Evolutionary conservation across 345 rosid genomes (phyloP).

Genomic region (Odontarrhena argentea): DNA sequence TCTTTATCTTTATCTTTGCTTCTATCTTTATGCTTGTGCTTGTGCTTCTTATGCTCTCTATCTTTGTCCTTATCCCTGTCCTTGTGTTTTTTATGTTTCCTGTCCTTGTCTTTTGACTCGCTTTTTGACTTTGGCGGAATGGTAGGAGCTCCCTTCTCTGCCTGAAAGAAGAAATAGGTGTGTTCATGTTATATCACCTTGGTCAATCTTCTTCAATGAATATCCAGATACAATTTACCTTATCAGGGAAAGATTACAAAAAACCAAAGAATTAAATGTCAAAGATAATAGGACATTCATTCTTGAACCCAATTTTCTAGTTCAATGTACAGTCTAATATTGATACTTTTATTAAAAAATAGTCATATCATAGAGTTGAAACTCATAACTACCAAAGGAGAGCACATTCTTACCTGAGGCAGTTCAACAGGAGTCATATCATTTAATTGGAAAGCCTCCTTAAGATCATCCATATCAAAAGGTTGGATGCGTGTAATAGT

Average conservation of each 20-base stretch:
- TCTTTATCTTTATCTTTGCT: conserved; percentile 84
- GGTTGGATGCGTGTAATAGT: conserved; percentile 56
- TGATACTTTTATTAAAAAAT: not conserved
- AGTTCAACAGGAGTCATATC: conserved; percentile 67
- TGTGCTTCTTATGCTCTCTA: conserved; percentile 90
- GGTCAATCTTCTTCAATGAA: not conserved
- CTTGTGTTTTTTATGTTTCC: conserved; percentile 89
- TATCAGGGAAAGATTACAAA: conserved; percentile 6
- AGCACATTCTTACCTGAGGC: conserved; percentile 56
- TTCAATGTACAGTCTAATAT: conserved; percentile 8
- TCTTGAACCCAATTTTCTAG: not conserved
- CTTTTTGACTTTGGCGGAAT: conserved; percentile 67
- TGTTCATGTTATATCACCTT: conserved; percentile 14
- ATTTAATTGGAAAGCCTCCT: conserved; percentile 73
- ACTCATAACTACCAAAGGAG: conserved; percentile 1
- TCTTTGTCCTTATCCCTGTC: conserved; percentile 88
- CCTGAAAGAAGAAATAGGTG: conserved; percentile 42
- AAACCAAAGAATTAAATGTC: conserved; percentile 6
- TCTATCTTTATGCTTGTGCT: conserved; percentile 81
- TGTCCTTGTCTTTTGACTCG: conserved; percentile 79
- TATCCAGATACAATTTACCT: conserved; percentile 2
- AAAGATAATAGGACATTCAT: not conserved
- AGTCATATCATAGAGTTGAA: not conserved
- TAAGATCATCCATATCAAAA: conserved; percentile 71
- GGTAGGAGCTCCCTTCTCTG: conserved; percentile 78